Conservation (phyloP, 1,284 basidiomycete genomes). For the Trichosporon inkin region DNA sequence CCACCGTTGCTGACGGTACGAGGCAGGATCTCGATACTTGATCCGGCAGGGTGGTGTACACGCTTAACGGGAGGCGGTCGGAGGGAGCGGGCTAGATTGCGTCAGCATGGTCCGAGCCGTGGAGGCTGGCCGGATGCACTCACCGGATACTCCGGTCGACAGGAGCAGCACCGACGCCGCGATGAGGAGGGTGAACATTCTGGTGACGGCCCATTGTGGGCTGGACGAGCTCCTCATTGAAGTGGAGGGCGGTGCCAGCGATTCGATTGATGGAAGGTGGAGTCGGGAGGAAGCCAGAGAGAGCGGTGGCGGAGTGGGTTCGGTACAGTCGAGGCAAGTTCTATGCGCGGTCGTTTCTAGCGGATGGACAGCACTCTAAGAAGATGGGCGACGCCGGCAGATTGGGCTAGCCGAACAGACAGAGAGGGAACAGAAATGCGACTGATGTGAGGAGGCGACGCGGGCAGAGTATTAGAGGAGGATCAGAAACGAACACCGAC, state of each 20-base stretch:
- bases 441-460: not conserved
- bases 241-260: not conserved
- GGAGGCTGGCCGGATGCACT: not conserved
- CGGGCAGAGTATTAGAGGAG: not conserved
- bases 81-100: constrained; percentile 35
- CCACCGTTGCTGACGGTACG: constrained; percentile 41
- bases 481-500: not conserved
- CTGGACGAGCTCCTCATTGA: constrained; percentile 5
- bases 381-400: no score
- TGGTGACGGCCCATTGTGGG: not conserved
- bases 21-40: constrained; percentile 57
- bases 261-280: not conserved
- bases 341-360: no score
- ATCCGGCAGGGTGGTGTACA: constrained; percentile 33
- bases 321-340: not conserved
- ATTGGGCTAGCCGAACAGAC: not conserved
- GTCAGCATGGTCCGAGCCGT: not conserved
- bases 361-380: no score
- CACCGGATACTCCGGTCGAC: not conserved
- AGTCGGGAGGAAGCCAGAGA: not conserved
- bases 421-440: not conserved
- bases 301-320: constrained; percentile 2
- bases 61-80: constrained; percentile 40
- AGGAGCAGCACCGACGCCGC: not conserved
- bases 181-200: not conserved